Base-by-base conservation (phyloP, 2,329 filamentous ascomycete genomes). In the Phyllosticta citriasiana region DNA sequence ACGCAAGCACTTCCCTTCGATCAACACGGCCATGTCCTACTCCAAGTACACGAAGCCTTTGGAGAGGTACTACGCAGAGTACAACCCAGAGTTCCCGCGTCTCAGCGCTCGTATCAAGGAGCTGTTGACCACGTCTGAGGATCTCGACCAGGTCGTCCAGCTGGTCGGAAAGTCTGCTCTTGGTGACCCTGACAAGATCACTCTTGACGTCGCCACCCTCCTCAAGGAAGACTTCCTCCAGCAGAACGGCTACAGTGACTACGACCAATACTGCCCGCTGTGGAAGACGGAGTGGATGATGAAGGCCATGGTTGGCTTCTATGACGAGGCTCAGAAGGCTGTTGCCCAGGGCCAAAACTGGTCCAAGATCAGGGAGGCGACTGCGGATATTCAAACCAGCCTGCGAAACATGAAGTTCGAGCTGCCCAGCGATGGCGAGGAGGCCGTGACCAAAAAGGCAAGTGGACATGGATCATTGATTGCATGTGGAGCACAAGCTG, bases 201-300 rank as follows among this genome's bases (percentile, higher is more conserved):
- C 92, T 0, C 82, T 99, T 58, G 95, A 97, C 73, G 86, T 99
- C 65, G 89, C 94, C 19, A 87, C 85, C 19, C 80, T 99, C 68
- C 80, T 99, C 77, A 99, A 99, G 84, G 94, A 99, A 73, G 94
- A 99, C 75, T 99, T 99, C 80, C 75, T 99, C 73, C 94, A 99
- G 78, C 94, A 99, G 77, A 99, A 99, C 79, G 94, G 94, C 65
- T 99, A 99, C 84, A 94, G 89, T 67, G 91, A 97, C 77, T 97
- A 99, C 74, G 94, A 99, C 73, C 92, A 97, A 79, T 99, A 96
- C 85, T 99, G 94, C 73, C 94, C 94, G 57, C 84, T 99, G 71
- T 99, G 94, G 94, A 99, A 99, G 87, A 99, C 94, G 0, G 89
- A 96, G 76, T 99, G 94, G 88, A 97, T 99, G 94, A 99, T 99